These are phyloP conservation scores for Bruguiera hainesii DNA, from an alignment of 441 rosid species.

Conservation along the genomic window DNA sequence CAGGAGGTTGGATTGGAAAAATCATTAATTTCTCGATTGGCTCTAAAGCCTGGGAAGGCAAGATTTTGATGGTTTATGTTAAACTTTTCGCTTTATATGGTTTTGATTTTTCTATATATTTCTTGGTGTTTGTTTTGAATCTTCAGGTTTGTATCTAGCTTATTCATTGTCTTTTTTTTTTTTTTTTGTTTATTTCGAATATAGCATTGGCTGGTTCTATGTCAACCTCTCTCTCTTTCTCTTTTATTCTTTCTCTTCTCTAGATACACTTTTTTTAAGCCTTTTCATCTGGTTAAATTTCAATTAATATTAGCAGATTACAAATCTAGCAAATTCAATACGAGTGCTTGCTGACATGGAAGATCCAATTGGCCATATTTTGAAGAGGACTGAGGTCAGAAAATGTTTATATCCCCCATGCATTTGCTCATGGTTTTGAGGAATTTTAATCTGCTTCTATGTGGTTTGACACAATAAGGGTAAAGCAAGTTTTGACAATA, in stretches of 20 bases:
- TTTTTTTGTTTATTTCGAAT: background rate
- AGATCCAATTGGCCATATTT: slow-evolving; percentile 49
- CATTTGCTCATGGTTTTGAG: background rate
- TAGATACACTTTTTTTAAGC: background rate
- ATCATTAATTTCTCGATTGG: slow-evolving; percentile 64
- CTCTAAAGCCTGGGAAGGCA: slow-evolving; percentile 73
- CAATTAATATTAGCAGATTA: slow-evolving; percentile 29
- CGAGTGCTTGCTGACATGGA: slow-evolving; percentile 53
- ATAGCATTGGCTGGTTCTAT: background rate
- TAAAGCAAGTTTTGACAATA: background rate
- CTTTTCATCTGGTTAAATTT: background rate
- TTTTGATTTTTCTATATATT: background rate
- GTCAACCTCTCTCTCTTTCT: background rate
- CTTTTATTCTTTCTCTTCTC: background rate
- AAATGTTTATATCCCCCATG: background rate
- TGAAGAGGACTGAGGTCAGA: slow-evolving; percentile 52
- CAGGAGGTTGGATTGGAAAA: slow-evolving; percentile 59
- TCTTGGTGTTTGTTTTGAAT: background rate
- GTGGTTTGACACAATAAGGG: background rate
- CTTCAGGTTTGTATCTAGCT: background rate
- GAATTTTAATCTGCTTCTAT: background rate
- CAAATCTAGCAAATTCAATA: slow-evolving; percentile 42
- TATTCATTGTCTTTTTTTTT: background rate
- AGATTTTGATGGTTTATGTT: slow-evolving; percentile 5
- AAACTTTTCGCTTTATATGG: background rate